A percentile compares a stretch with the other conserved stretches of the same genome.
phyloP scores from a whole-genome alignment of 257 asterid genomes.

The Nemophila menziesii region DNA sequence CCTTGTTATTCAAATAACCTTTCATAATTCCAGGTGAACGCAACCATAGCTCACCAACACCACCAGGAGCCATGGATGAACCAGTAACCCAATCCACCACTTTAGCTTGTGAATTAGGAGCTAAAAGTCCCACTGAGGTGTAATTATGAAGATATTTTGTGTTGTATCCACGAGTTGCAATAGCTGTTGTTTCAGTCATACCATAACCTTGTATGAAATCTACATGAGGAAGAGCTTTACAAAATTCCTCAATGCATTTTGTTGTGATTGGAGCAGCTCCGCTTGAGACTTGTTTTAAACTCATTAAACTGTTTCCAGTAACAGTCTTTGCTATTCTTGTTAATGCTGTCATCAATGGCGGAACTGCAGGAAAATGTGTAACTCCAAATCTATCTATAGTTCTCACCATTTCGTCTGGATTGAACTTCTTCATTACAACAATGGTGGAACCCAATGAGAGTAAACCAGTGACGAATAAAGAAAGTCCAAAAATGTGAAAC shows the following conservation, averaged over 20 bases:
- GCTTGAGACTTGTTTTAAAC: slow-evolving; percentile 56
- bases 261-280: slow-evolving; percentile 56
- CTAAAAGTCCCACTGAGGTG: slow-evolving; percentile 45
- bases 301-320: slow-evolving; percentile 16
- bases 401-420: slow-evolving; percentile 46
- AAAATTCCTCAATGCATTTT: slow-evolving; percentile 29
- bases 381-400: slow-evolving; percentile 38
- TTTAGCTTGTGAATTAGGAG: slow-evolving; percentile 52
- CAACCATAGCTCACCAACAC: slow-evolving; percentile 65
- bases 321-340: slow-evolving; percentile 30
- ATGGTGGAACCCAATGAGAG: slow-evolving; percentile 43
- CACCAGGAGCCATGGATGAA: slow-evolving; percentile 35
- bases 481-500: slow-evolving; percentile 59
- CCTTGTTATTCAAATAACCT: slow-evolving; percentile 53
- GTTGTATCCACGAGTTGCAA: slow-evolving; percentile 57
- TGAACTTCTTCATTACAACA: slow-evolving; percentile 42
- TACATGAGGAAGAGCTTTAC: slow-evolving; percentile 38
- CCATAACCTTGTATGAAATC: slow-evolving; percentile 83
- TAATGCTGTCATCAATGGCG: slow-evolving; percentile 40
- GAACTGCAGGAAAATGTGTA: slow-evolving; percentile 51
- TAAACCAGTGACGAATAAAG: slow-evolving; percentile 48
- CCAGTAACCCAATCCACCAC: slow-evolving; percentile 50
- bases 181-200: slow-evolving; percentile 61
- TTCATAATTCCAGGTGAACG: slow-evolving; percentile 54
- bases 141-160: slow-evolving; percentile 19